Evolutionary conservation across 768 basidiomycete species (phyloP), one percentile per base, ranked within the genome.

Genomic region (Clavaria fumosa): DNA sequence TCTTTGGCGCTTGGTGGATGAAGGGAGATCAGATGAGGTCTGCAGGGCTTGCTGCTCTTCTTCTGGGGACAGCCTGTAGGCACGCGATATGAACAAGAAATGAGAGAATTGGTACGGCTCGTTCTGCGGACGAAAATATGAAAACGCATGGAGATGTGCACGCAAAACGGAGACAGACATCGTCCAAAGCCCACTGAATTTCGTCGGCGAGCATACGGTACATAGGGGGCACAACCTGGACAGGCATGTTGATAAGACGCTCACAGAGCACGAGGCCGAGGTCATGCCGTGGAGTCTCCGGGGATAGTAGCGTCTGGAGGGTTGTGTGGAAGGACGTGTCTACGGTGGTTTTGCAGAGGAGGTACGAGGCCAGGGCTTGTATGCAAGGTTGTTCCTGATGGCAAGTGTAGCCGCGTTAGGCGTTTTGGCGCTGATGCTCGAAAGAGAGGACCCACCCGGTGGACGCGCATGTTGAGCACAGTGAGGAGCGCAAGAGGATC

Each of bases 191-290:
- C 61, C 66, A 73, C 24, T 73, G 62, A n/a, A 95, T 61, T 54
- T 99, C 93, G 33, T 83, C 75, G 0, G 64, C 59, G 17, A 97
- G 65, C 82, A 96, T 89, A 31, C 66, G 66, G 55, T 91, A 96
- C 77, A 95, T 80, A 1, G 88, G 90, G 4, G 89, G 81, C 6
- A 91, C 68, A 23, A 90, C 74, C 47, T 96, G 86, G 10, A 89
- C 79, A 0, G 93, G 93, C 78, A 99, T 91, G 54, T 97, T 99
- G 46, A 95, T 67, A 35, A 97, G 63, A 0, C 93, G 68, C 54
- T 95, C 88, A 45, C 78, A 82, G 45, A 99, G 63, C 6, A 96
- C 66, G 12, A 95, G 65, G 2, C 86, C 93, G 32, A 93, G 72
- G 43, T 81, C 72, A 11, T 63, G 60, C n/a, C n/a, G n/a, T n/a